These are phyloP conservation scores for Phytophthora kernoviae DNA, from an alignment of 352 stramenopile genomes.

Conservation along the genomic window DNA sequence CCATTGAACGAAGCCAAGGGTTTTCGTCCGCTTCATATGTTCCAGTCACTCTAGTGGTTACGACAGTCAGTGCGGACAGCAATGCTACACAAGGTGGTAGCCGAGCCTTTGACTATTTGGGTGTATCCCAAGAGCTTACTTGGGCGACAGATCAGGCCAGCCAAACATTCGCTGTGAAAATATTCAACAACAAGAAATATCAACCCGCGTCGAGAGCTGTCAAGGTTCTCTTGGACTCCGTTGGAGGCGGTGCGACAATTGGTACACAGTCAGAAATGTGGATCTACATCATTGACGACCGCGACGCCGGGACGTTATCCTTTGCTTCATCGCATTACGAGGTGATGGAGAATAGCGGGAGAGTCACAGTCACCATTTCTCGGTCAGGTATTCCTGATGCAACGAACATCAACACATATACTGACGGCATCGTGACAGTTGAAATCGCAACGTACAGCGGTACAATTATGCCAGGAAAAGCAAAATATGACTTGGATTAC, in stretches of 20 bases:
- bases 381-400: slow-evolving; percentile 54
- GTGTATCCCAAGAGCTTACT: slow-evolving; percentile 46
- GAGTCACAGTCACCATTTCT: slow-evolving; percentile 48
- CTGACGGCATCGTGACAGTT: slow-evolving; percentile 54
- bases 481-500: slow-evolving; percentile 52
- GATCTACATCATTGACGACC: slow-evolving; percentile 80
- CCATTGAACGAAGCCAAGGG: slow-evolving; percentile 49
- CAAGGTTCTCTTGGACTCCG: slow-evolving; percentile 53
- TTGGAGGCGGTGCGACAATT: slow-evolving; percentile 62
- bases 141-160: slow-evolving; percentile 59
- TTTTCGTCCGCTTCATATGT: slow-evolving; percentile 68
- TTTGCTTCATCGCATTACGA: slow-evolving; percentile 61
- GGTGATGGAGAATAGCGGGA: slow-evolving; percentile 59
- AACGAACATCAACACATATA: slow-evolving; percentile 64
- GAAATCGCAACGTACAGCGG: slow-evolving; percentile 66
- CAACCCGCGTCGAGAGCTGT: slow-evolving; percentile 48
- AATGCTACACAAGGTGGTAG: slow-evolving; percentile 71
- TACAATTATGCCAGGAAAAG: slow-evolving; percentile 51
- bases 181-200: slow-evolving; percentile 81
- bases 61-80: slow-evolving; percentile 48
- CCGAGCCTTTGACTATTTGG: slow-evolving; percentile 68
- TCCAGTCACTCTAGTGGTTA: slow-evolving; percentile 53
- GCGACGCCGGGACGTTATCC: slow-evolving; percentile 70
- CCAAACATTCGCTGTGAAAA: slow-evolving; percentile 62
- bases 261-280: slow-evolving; percentile 47